These are phyloP conservation scores for Elaeagnus macrophylla DNA, from an alignment of 306 rosid species.

Conservation along the genomic window DNA sequence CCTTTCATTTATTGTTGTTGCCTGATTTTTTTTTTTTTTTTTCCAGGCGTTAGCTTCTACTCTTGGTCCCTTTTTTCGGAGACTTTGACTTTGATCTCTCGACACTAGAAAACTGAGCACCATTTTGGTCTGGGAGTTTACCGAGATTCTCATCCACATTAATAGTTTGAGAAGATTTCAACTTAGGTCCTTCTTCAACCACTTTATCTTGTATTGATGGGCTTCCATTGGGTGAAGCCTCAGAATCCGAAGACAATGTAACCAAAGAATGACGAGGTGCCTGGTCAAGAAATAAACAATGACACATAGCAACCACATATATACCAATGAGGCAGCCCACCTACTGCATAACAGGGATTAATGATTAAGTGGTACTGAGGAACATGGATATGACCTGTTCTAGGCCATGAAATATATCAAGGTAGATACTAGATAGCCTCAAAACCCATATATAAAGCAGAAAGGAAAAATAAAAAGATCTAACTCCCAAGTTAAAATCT, in stretches of 20 bases:
- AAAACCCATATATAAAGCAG: too few species aligned
- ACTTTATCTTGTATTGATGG: conserved; percentile 23
- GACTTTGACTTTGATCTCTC: conserved; percentile 25
- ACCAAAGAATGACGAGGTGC: conserved; percentile 40
- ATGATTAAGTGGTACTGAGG: too few species aligned
- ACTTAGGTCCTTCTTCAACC: conserved; percentile 29
- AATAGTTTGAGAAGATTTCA: conserved; percentile 19
- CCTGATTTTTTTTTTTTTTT: conserved; percentile 33
- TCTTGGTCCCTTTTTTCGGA: conserved; percentile 15
- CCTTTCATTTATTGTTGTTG: conserved; percentile 28
- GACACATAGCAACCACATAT: conserved; percentile 8
- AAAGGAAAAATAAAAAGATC: too few species aligned
- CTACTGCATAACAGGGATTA: not conserved
- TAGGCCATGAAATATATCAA: too few species aligned
- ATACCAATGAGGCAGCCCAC: not conserved
- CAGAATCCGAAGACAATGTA: conserved; percentile 56
- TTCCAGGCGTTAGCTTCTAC: conserved; percentile 21
- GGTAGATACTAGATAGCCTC: too few species aligned
- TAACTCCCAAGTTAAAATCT: too few species aligned
- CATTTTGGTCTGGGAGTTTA: conserved; percentile 15
- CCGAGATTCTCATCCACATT: conserved; percentile 20
- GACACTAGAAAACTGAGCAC: conserved; percentile 19
- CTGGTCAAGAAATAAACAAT: conserved; percentile 29
- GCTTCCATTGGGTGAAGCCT: conserved; percentile 26
- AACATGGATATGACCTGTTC: too few species aligned